phyloP scores from a whole-genome alignment of 768 basidiomycete genomes.

The Stropharia rugosoannulata region DNA sequence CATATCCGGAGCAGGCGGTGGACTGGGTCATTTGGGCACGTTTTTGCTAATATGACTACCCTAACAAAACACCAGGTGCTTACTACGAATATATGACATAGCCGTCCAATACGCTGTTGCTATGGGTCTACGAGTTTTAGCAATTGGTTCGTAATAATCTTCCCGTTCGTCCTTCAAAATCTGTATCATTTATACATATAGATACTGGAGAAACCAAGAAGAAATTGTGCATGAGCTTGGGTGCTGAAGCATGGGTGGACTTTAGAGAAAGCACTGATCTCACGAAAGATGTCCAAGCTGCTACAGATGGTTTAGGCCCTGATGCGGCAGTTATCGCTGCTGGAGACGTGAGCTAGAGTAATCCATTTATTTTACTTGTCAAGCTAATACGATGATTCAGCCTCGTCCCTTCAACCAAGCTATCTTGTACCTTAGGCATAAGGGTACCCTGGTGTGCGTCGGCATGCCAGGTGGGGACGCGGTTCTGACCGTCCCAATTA shows the following conservation, averaged over 20 bases:
- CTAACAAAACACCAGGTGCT: neutral
- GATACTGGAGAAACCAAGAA: conserved; percentile 76
- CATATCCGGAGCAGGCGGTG: conserved; percentile 76
- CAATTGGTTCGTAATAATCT: conserved; percentile 33
- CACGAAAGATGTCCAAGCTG: conserved; percentile 56
- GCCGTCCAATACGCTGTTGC: conserved; percentile 78
- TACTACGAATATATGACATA: conserved; percentile 12
- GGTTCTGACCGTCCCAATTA: conserved; percentile 52
- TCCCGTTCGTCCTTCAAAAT: neutral
- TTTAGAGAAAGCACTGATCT: conserved; percentile 65
- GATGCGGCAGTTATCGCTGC: conserved; percentile 65
- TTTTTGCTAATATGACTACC: neutral
- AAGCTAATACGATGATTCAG: conserved; percentile 14
- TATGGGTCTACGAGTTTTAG: conserved; percentile 70
- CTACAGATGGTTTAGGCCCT: conserved; percentile 66
- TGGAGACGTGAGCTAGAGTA: conserved; percentile 35
- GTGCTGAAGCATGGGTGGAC: conserved; percentile 77
- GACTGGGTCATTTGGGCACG: conserved; percentile 73
- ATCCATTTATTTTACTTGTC: neutral
- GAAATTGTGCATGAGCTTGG: conserved; percentile 48
- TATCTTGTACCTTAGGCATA: conserved; percentile 64
- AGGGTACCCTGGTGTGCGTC: conserved; percentile 71
- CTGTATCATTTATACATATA: conserved; percentile 20
- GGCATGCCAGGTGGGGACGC: conserved; percentile 55
- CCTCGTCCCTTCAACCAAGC: conserved; percentile 49